A percentile compares a stretch with the other conserved stretches of the same genome.
Conservation (phyloP, 192 early-diverging fungal genomes). For the Gonapodya prolifera region DNA sequence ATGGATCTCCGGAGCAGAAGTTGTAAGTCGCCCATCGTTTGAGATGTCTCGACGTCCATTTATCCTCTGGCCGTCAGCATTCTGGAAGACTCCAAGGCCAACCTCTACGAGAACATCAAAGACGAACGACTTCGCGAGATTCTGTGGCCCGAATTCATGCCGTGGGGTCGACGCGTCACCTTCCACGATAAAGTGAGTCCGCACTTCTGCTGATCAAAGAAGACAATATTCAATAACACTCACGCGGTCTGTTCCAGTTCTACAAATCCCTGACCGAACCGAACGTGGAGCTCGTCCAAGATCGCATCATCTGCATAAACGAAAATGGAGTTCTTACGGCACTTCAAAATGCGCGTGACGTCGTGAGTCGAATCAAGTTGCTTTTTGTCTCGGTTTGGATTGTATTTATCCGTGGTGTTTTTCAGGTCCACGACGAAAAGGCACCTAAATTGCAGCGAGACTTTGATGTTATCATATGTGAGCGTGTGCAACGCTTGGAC, state of each 20-base stretch:
- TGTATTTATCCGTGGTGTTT: not conserved
- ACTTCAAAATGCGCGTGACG: not conserved
- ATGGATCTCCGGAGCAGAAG: not conserved
- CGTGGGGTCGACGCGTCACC: not conserved
- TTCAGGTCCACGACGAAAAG: not conserved
- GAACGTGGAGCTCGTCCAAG: conserved; percentile 2
- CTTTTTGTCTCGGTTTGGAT: no score
- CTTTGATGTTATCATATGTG: conserved; percentile 1
- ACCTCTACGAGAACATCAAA: conserved; percentile 5
- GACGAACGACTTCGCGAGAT: not conserved
- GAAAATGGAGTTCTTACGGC: conserved; percentile 2
- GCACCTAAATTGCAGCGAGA: not conserved
- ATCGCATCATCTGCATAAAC: not conserved
- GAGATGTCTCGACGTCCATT: no score
- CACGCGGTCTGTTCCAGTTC: not conserved
- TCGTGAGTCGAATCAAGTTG: not conserved
- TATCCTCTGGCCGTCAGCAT: not conserved
- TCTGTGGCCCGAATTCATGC: not conserved
- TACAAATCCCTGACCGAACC: not conserved
- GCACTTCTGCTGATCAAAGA: no score
- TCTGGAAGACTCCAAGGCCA: not conserved
- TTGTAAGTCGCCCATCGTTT: not conserved
- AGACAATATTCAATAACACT: no score
- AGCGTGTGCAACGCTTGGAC: not conserved
- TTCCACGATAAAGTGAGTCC: not conserved